Base-by-base conservation (phyloP, 169 alveolate species). In the Eimeria necatrix region DNA sequence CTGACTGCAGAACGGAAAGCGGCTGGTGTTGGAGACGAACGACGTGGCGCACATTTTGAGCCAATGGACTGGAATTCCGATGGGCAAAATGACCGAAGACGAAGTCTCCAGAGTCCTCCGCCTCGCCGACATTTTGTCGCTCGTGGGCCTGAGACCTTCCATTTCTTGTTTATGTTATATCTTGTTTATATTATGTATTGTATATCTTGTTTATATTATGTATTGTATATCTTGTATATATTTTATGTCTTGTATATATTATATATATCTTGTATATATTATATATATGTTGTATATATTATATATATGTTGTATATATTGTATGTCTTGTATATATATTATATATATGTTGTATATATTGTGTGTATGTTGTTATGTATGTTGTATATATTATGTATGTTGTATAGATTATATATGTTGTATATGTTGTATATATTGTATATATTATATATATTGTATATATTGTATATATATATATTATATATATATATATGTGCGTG, bases 11-110 rank as follows among this genome's bases (percentile, higher is more conserved):
- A 95, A 95, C 24, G 98, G 97, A 71, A 59, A 93, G 52, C 73
- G 51, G 97, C 96, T 87, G 95, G 96, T 12, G 95, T 70, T 93
- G 32, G 48, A 60, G n/a, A 71, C 60, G 5, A 61, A 76, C 22
- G 95, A 93, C 87, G 87, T 93, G 74, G 95, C 95, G 4, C 59
- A 20, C 76, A 80, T 84, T 26, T n/a, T 78, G 61, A 52, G 78
- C 59, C 1, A 8, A 92, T 56, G 98, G 97, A 84, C 96, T 14
- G 99, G 99, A 4, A 98, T 98, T 1, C 98, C 98, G 26, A 92
- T 97, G 49, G 95, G 94, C 60, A 96, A 96, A 87, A 94, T 98
- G 52, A 92, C 97, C 26, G 94, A 96, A 76, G 96, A 98, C 7
- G 98, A 97, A 88, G 96, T 96, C 89, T 97, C 97, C 56, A 96